A percentile compares a stretch with the other conserved stretches of the same genome.
phyloP scores from a whole-genome alignment of 768 basidiomycete species.

The Collybia sp. region DNA sequence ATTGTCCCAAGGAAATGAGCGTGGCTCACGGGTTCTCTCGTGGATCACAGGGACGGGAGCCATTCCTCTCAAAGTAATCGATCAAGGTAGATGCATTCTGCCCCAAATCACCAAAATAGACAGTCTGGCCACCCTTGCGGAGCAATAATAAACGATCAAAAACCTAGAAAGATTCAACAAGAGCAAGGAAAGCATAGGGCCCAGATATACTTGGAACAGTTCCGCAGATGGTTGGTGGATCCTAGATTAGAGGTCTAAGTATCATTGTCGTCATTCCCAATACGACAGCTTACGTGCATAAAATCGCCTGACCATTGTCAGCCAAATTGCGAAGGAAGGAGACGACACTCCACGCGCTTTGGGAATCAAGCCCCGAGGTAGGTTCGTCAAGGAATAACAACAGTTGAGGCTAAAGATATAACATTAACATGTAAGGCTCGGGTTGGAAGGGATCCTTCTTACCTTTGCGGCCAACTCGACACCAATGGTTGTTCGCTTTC shows the following conservation, averaged over 20 bases:
- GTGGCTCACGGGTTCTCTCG: slow-evolving; percentile 67
- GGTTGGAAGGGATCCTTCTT: not conserved
- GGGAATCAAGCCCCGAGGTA: slow-evolving; percentile 83
- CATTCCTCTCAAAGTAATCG: slow-evolving; percentile 71
- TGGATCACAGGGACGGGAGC: slow-evolving; percentile 53
- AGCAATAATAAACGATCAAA: slow-evolving; percentile 79
- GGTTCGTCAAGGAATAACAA: slow-evolving; percentile 88
- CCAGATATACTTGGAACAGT: slow-evolving; percentile 55
- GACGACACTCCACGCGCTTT: slow-evolving; percentile 82
- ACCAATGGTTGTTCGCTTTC: slow-evolving; percentile 55
- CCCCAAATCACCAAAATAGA: slow-evolving; percentile 76
- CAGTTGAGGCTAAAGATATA: slow-evolving; percentile 51
- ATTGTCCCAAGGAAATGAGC: not conserved
- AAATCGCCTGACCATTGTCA: slow-evolving; percentile 78
- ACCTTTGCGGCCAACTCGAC: slow-evolving; percentile 50
- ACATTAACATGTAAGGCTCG: not conserved
- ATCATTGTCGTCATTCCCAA: not conserved
- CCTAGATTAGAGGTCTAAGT: slow-evolving; percentile 13
- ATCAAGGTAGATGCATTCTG: slow-evolving; percentile 59
- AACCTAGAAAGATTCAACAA: slow-evolving; percentile 17
- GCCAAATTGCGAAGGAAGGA: slow-evolving; percentile 73
- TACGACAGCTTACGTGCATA: slow-evolving; percentile 63
- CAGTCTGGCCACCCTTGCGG: slow-evolving; percentile 63
- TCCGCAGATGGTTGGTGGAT: slow-evolving; percentile 73
- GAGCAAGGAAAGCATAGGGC: not conserved